Conservation (phyloP, 768 basidiomycete species). For the Candolleomyces eurysporus region DNA sequence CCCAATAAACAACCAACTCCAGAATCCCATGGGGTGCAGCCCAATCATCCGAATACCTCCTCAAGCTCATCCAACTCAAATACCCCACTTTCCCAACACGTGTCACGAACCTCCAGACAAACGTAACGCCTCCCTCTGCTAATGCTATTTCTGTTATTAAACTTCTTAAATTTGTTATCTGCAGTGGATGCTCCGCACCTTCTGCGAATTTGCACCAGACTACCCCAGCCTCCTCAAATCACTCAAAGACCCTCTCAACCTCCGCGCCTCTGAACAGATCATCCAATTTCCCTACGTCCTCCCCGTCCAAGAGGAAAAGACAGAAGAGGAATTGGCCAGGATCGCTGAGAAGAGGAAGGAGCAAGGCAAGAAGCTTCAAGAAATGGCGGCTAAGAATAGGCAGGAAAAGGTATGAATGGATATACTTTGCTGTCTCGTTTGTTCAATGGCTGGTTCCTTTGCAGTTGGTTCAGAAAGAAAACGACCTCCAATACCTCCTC, state of each 20-base stretch:
- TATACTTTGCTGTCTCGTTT: constrained; percentile 1
- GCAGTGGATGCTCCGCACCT: constrained; percentile 89
- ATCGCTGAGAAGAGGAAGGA: constrained; percentile 80
- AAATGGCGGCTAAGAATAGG: constrained; percentile 82
- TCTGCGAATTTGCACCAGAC: constrained; percentile 80
- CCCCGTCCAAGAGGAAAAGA: constrained; percentile 73
- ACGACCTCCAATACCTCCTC: constrained; percentile 62
- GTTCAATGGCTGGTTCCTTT: background rate
- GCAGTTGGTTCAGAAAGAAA: constrained; percentile 75
- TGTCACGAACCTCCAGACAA: constrained; percentile 73
- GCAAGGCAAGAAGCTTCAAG: constrained; percentile 85
- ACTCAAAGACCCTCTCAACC: constrained; percentile 61
- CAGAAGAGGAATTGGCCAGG: constrained; percentile 83
- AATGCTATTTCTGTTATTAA: background rate
- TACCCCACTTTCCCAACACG: constrained; percentile 91
- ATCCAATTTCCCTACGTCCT: constrained; percentile 86
- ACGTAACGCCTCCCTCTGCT: constrained; percentile 41
- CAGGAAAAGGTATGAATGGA: constrained; percentile 67
- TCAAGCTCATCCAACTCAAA: constrained; percentile 93
- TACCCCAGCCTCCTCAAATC: constrained; percentile 66
- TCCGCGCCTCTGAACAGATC: constrained; percentile 67
- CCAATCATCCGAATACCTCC: constrained; percentile 87
- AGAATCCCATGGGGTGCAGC: constrained; percentile 95
- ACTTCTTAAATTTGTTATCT: background rate
- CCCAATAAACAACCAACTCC: background rate